These are phyloP conservation scores for Phellopilus nigrolimitatus DNA, from an alignment of 1,284 basidiomycete species.

Conservation along the genomic window DNA sequence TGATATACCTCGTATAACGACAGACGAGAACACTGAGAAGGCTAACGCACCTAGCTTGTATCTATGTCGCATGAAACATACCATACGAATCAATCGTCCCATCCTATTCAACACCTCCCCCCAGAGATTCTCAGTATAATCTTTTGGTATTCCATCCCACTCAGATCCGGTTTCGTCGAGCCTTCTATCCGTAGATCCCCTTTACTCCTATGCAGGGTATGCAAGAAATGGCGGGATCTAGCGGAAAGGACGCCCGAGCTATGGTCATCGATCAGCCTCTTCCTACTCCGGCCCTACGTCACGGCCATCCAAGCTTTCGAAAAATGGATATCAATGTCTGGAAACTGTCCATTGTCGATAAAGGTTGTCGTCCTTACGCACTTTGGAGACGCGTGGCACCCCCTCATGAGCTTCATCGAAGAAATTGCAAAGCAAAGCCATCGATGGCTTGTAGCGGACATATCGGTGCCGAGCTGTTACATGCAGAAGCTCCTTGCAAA, in stretches of 20 bases:
- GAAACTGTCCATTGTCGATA: conserved; percentile 10
- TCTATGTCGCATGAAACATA: too few species aligned
- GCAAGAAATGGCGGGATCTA: conserved; percentile 13
- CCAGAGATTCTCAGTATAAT: conserved; percentile 18
- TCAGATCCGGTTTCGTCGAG: conserved; percentile 9
- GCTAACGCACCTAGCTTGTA: too few species aligned
- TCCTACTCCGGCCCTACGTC: conserved; percentile 16
- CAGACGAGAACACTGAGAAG: too few species aligned
- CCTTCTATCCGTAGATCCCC: conserved; percentile 12
- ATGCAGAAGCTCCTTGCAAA: conserved; percentile 9
- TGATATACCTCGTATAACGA: too few species aligned
- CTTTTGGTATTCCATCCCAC: conserved; percentile 16
- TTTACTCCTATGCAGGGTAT: conserved; percentile 9
- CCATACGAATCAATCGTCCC: background rate
- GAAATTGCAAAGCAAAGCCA: conserved; percentile 12
- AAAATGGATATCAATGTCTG: conserved; percentile 13
- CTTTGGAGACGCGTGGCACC: background rate
- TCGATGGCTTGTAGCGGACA: conserved; percentile 18
- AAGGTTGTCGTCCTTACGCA: conserved; percentile 15
- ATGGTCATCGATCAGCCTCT: conserved; percentile 17
- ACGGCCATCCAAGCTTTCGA: conserved; percentile 10
- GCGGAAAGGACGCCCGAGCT: conserved; percentile 13
- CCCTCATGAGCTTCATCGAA: conserved; percentile 11
- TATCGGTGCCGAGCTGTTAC: conserved; percentile 11
- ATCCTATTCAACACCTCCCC: conserved; percentile 14